Percentiles rank a stretch among this genome's conserved stretches.
These are phyloP conservation scores for Cylindrotheca closterium DNA, from an alignment of 108 stramenopile species.

Conservation along the genomic window DNA sequence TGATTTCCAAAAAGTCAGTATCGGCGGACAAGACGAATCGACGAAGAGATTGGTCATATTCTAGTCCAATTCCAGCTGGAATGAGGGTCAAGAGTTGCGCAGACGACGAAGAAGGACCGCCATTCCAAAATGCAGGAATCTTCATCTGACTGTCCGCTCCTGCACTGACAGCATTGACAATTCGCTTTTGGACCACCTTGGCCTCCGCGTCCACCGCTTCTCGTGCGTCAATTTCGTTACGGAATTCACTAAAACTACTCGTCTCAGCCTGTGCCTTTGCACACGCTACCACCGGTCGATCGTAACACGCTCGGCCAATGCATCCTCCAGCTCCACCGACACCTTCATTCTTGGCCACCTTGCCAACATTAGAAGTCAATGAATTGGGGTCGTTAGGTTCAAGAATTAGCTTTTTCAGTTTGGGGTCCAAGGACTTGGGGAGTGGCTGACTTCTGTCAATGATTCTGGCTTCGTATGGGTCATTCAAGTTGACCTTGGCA, in stretches of 20 bases:
- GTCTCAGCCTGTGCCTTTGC: slow-evolving; percentile 40
- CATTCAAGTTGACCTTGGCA: slow-evolving; percentile 52
- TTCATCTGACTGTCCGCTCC: slow-evolving; percentile 27
- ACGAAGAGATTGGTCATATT: slow-evolving; percentile 48
- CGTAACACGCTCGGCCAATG: slow-evolving; percentile 55
- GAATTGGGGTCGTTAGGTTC: slow-evolving; percentile 20
- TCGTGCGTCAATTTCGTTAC: slow-evolving; percentile 33
- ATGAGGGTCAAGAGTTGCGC: slow-evolving; percentile 66
- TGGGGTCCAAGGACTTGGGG: slow-evolving; percentile 17
- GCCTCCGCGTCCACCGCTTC: slow-evolving; percentile 16
- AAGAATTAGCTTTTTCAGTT: slow-evolving; percentile 27
- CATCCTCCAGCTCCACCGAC: slow-evolving; percentile 40
- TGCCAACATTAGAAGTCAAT: slow-evolving; percentile 7
- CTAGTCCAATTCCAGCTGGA: slow-evolving; percentile 72
- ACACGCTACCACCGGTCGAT: slow-evolving; percentile 34
- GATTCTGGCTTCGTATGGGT: slow-evolving; percentile 43
- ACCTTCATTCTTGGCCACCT: slow-evolving; percentile 32
- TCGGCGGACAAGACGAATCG: slow-evolving; percentile 52
- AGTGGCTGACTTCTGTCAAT: slow-evolving; percentile 30
- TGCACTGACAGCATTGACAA: slow-evolving; percentile 14
- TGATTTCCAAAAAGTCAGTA: slow-evolving; percentile 30
- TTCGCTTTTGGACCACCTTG: slow-evolving; percentile 12
- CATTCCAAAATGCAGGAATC: slow-evolving; percentile 28
- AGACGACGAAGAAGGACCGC: slow-evolving; percentile 38
- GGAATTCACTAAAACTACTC: slow-evolving; percentile 38